Conservation (phyloP, 352 stramenopile genomes). For the Aphanomyces euteiches region DNA sequence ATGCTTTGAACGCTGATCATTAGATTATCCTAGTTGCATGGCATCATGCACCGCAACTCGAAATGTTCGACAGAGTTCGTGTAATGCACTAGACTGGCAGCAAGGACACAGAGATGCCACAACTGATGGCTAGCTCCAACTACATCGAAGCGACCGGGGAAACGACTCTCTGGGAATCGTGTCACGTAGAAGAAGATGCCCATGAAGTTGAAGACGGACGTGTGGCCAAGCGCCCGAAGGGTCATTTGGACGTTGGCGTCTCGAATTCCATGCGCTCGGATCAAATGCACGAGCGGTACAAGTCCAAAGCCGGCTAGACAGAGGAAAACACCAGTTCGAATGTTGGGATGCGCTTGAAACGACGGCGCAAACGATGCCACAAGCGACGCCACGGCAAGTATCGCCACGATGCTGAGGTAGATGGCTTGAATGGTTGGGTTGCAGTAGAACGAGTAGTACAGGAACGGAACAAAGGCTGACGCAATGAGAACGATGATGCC, state of each 20-base stretch:
- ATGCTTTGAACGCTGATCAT: neutral
- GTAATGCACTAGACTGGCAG: slow-evolving; percentile 77
- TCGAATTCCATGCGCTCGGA: slow-evolving; percentile 69
- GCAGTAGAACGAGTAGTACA: slow-evolving; percentile 89
- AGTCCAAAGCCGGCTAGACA: slow-evolving; percentile 75
- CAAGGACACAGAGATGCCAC: slow-evolving; percentile 85
- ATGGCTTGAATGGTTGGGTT: slow-evolving; percentile 36
- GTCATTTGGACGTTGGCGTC: slow-evolving; percentile 80
- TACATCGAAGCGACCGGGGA: slow-evolving; percentile 78
- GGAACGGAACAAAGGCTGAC: slow-evolving; percentile 79
- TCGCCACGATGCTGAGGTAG: slow-evolving; percentile 66
- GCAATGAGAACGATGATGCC: slow-evolving; percentile 85
- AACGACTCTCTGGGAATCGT: slow-evolving; percentile 80
- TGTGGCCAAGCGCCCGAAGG: slow-evolving; percentile 70
- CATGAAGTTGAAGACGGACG: slow-evolving; percentile 69
- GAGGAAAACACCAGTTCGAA: slow-evolving; percentile 77
- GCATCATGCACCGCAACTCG: slow-evolving; percentile 50
- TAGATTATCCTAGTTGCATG: neutral
- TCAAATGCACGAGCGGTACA: slow-evolving; percentile 66
- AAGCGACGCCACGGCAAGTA: slow-evolving; percentile 68
- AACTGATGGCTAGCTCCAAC: slow-evolving; percentile 84
- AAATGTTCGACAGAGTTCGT: slow-evolving; percentile 79
- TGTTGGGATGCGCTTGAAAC: slow-evolving; percentile 69
- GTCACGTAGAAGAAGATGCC: slow-evolving; percentile 80
- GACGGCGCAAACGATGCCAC: slow-evolving; percentile 60